Evolutionary conservation across 2,329 filamentous ascomycete genomes (phyloP).

Genomic region (Elsinoe necatrix): DNA sequence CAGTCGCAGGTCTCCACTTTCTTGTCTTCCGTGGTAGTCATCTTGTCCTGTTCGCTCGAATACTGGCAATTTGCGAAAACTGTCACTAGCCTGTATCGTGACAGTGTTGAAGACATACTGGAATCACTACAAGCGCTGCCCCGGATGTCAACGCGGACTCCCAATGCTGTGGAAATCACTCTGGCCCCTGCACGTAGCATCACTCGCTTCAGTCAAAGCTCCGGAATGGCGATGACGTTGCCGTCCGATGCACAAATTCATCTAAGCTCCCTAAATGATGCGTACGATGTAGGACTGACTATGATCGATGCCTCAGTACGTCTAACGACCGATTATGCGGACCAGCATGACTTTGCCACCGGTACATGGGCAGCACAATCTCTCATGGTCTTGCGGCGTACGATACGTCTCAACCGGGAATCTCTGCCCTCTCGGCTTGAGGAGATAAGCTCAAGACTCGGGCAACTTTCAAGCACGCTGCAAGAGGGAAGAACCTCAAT

Average conservation of each 20-base stretch:
- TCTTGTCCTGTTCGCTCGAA: constrained; percentile 30
- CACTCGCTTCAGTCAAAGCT: constrained; percentile 26
- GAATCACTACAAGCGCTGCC: constrained; percentile 4
- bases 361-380: not conserved
- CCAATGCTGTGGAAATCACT: constrained; percentile 19
- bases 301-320: not conserved
- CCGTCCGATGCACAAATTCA: not conserved
- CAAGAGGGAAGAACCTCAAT: not conserved
- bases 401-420: not conserved
- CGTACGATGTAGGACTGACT: not conserved
- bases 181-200: constrained; percentile 35
- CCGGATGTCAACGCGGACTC: not conserved
- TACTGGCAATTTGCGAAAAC: constrained; percentile 30
- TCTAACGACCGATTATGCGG: not conserved
- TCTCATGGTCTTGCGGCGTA: not conserved
- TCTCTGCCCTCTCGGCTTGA: not conserved
- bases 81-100: constrained; percentile 32
- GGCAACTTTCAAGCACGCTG: not conserved
- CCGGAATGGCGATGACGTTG: not conserved
- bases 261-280: not conserved
- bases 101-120: constrained; percentile 33
- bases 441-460: not conserved
- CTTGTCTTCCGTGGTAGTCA: constrained; percentile 30
- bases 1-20: constrained; percentile 31
- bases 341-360: not conserved